phyloP scores from a whole-genome alignment of 441 rosid species.

The Bruguiera hainesii region DNA sequence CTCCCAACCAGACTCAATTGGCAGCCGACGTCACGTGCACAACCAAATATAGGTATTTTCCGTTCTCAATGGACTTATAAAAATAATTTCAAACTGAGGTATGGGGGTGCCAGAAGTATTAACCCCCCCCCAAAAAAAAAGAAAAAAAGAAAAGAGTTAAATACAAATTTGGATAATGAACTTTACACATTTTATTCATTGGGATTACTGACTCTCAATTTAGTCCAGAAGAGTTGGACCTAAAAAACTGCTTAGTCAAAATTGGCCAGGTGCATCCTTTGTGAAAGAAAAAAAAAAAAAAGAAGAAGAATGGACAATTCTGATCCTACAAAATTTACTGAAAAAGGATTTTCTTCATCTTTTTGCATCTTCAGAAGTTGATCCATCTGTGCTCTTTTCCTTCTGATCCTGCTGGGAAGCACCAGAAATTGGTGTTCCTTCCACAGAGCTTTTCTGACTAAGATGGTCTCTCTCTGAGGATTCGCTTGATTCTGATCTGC shows the following conservation, averaged over 20 bases:
- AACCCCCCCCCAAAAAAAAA: too few relatives aligned
- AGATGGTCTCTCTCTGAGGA: conserved; percentile 19
- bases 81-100: too few relatives aligned
- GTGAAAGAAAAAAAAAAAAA: background rate
- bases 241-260: background rate
- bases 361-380: conserved; percentile 14
- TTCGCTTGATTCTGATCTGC: conserved; percentile 25
- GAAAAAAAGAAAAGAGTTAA: too few relatives aligned
- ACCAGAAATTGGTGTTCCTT: conserved; percentile 15
- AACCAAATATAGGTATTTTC: too few relatives aligned
- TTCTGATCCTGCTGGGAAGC: conserved; percentile 28
- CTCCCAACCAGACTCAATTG: too few relatives aligned
- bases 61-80: too few relatives aligned
- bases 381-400: conserved; percentile 18
- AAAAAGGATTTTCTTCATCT: conserved; percentile 15
- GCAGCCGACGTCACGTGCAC: too few relatives aligned
- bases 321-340: conserved; percentile 1
- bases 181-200: too few relatives aligned
- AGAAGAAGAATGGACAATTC: too few relatives aligned
- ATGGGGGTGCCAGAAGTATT: too few relatives aligned
- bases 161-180: too few relatives aligned
- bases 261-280: background rate
- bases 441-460: conserved; percentile 18
- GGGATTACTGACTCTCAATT: background rate
- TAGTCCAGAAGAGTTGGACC: background rate